Base-by-base conservation (phyloP, 805 yeast genomes). In the Schwanniomyces sp. region DNA sequence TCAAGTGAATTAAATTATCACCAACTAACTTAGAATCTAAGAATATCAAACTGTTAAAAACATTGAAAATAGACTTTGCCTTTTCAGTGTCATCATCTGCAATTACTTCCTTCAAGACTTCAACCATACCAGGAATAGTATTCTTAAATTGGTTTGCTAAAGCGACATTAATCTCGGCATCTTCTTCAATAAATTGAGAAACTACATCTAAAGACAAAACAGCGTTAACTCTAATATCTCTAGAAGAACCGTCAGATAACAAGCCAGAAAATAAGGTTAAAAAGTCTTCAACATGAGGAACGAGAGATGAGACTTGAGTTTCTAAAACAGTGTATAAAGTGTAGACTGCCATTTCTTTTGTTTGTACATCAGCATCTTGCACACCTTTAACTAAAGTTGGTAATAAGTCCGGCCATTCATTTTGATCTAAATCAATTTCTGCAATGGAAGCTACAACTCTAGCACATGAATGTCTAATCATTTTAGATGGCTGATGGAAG, bases 361-460 rank as follows among this genome's bases (percentile, higher is more conserved):
- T 75, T 54, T 81, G 83, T 42, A 76, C 69, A 47, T 80, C 77
- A 42, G 90, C 48, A 30, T 57, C 59, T 50, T 69, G 72, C 36
- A 72, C 86, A 39, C 88, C 87, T 47, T 76, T 70, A 47, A 87
- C 83, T 60, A 94, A 76, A 45, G 80, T 73, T 29, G 88, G 86
- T 51, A 92, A 77, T 54, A 94, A 78, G 37, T 82, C 84, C 5
- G 85, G 80, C 98, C 98, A 94, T 54, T 79, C 66, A 48, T 66
- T 62, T 52, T 75, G 67, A 34, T 78, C 78, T 52, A 91, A 74
- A 65, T 92, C 98, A 46, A 75, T 67, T 55, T 83, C 82, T 34
- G 89, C 96, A 63, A 94, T 88, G 40, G 91, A 85, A 26, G 97
- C 84, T 57, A 94, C 84, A 49, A 91, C 88, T 67, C 97, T 84